Evolutionary conservation across 495 filamentous ascomycete species (phyloP), one percentile per base, ranked within the genome.

Genomic region (Corynascus novoguineensis): DNA sequence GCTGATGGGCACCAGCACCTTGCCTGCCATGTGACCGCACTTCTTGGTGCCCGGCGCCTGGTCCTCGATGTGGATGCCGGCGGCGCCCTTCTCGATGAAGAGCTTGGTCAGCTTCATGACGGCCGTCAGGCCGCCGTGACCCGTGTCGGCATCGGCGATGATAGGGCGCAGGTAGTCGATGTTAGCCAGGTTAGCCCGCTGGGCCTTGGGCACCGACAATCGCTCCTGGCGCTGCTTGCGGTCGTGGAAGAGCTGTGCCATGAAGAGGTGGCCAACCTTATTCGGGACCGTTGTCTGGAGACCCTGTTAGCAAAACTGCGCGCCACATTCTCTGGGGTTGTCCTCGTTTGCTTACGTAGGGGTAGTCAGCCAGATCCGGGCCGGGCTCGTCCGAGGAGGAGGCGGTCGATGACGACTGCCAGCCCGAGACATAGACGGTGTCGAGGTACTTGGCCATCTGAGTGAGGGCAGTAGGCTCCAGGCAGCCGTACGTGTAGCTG

Each of bases 391-490:
- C 89, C 10, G 90, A 88, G 1, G 90, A 83, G 21, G 92, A 96
- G 35, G 93, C 93, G 4, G 93, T 98, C 28, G 90, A 95, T 3
- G 92, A 97, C 67, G 89, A 97, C 74, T 98, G 95, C 93, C 93
- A 98, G 60, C 93, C 93, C 35, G 92, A 96, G 51, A 98, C 91
- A 67, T 98, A 98, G 70, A 98, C 90, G 35, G 95, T 98, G 69
- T 98, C 93, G 50, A 97, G 81, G 73, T 93, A 97, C 73, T 97
- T 95, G 64, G 91, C 92, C 93, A 98, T 98, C 71, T 98, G 93
- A 21, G 95, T 97, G 65, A 98, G 81, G 88, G 96, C 96, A 5
- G 95, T 95, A 10, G 93, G 93, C 65, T 98, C 95, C 55, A 98
- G 78, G 73, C 93, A 97, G 66, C 93, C 93, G 73, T 96, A 98